A percentile compares a stretch with the other conserved stretches of the same genome.
These are phyloP conservation scores for Inonotus obliquus DNA, from an alignment of 1,284 basidiomycete species.

Conservation along the genomic window DNA sequence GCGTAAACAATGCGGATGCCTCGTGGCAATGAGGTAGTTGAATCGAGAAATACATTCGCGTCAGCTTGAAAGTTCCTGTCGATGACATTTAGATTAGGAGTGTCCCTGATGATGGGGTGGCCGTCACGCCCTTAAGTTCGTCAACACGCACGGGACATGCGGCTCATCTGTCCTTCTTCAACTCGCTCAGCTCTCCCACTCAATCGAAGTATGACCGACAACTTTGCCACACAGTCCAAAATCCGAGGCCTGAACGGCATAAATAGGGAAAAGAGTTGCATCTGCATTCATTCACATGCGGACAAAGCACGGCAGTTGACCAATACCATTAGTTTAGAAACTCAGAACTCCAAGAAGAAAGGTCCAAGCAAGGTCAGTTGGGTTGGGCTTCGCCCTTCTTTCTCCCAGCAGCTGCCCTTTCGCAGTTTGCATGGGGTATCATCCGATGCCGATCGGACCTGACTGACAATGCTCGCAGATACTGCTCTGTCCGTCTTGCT, in stretches of 20 bases:
- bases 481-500: neutral
- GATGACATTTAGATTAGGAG: neutral
- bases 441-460: neutral
- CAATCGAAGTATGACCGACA: neutral
- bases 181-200: conserved; percentile 15
- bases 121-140: conserved; percentile 4
- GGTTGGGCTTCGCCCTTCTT: conserved; percentile 9
- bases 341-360: conserved; percentile 13
- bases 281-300: conserved; percentile 17
- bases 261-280: neutral
- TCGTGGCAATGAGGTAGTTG: conserved; percentile 8
- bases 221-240: neutral
- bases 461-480: neutral
- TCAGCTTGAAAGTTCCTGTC: neutral
- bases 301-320: conserved; percentile 12
- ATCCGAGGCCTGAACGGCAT: neutral
- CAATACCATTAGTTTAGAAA: conserved; percentile 11
- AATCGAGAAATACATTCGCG: neutral
- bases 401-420: neutral
- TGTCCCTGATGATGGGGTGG: conserved; percentile 10
- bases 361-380: conserved; percentile 4
- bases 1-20: conserved; percentile 9
- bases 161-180: conserved; percentile 6
- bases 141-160: conserved; percentile 14
- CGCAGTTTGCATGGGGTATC: neutral